Evolutionary conservation across 371 early-diverging fungal species (phyloP), one percentile per base, ranked within the genome.

Genomic region (Syncephalastrum monosporum): DNA sequence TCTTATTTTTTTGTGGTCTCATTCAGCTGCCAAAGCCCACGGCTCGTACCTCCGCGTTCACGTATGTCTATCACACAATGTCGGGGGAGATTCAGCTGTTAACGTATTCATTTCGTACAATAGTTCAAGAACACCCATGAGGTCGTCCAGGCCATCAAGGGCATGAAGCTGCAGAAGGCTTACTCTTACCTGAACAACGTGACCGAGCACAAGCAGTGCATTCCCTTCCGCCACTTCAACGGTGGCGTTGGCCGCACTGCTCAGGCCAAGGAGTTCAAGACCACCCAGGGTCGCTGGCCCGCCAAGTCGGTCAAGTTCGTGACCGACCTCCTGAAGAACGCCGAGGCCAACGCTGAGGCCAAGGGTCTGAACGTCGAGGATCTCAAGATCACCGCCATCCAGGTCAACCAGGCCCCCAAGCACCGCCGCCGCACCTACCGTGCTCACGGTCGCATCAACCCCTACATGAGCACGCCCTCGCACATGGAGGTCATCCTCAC

Each of bases 281-380:
- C 89, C 59, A 88, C 97, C 65, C 92, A 92, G 82, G 99, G 92
- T 72, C 95, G 99, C 82, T 99, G 99, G 99, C 99, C 99, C 82
- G 91, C 82, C 73, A 99, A 99, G 93, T 88, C 89, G 68, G 91
- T 86, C 82, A 89, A 94, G 87, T 95, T 93, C 72, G 77, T 99
- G 51, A 79, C 90, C 63, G 92, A 90, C 61, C 86, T 99, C 56
- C 86, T 99, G 72, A 91, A 96, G 89, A 99, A 99, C 85, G 93
- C 97, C 67, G 91, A 95, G 84, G 84, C 87, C 82, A 97, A 97
- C 83, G 99, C 99, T 47, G 66, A 66, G 48, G 80, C 87, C 71
- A 99, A 99, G 89, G 92, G 92, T 60, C 78, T 99, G 65, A 87
- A 91, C 71, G 68, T 86, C 53, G 93, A 95, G 55, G 79, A 84